Conservation (phyloP, 306 rosid species). For the Prunus dulcis region DNA sequence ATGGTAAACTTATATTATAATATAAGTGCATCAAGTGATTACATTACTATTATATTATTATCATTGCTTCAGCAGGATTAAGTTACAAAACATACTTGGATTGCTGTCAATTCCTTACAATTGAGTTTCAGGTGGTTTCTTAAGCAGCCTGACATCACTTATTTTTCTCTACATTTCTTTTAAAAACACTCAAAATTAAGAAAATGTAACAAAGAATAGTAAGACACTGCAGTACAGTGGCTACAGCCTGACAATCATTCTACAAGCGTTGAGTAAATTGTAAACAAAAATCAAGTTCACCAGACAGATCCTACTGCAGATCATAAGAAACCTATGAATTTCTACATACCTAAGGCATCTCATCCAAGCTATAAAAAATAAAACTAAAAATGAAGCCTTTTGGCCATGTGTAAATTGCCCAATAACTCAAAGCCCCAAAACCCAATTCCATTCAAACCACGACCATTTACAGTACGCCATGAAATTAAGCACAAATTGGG, state of each 20-base stretch:
- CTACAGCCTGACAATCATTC: background rate
- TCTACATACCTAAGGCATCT: background rate
- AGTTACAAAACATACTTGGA: background rate
- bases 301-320: background rate
- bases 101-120: background rate
- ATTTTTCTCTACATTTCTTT: background rate
- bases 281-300: background rate
- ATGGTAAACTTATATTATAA: background rate
- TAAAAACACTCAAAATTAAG: background rate
- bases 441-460: slow-evolving; percentile 6
- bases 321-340: background rate
- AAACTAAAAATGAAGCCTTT: background rate
- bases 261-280: background rate
- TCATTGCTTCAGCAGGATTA: background rate
- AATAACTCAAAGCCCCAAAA: background rate
- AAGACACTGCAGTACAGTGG: no score
- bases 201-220: no score
- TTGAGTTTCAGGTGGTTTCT: background rate
- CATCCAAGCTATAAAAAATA: background rate
- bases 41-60: background rate
- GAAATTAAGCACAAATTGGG: slow-evolving; percentile 8
- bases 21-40: background rate
- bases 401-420: background rate
- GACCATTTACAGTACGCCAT: background rate
- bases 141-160: background rate